These are phyloP conservation scores for Massarina eburnea DNA, from an alignment of 2,329 filamentous ascomycete species.

Conservation along the genomic window DNA sequence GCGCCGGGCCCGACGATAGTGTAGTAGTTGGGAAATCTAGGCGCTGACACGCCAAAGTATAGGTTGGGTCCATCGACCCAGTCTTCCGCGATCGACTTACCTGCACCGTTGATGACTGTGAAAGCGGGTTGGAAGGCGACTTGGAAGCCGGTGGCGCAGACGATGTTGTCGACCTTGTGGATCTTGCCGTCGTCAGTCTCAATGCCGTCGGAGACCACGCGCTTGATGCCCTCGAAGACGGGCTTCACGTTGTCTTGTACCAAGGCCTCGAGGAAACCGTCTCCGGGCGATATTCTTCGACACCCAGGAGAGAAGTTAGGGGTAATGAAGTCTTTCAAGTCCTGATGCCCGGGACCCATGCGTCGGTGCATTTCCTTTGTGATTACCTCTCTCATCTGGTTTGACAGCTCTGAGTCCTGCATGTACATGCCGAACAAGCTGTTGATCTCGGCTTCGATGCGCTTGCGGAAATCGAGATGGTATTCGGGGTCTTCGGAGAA, in stretches of 20 bases:
- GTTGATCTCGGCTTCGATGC: slow-evolving; percentile 54
- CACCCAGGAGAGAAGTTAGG: slow-evolving; percentile 52
- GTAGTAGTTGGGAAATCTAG: slow-evolving; percentile 50
- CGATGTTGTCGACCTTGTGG: slow-evolving; percentile 35
- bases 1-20: slow-evolving; percentile 47
- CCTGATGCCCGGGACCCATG: slow-evolving; percentile 43
- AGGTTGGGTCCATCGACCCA: slow-evolving; percentile 45
- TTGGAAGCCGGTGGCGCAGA: slow-evolving; percentile 38
- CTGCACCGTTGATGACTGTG: slow-evolving; percentile 42
- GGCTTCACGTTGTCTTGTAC: slow-evolving; percentile 32
- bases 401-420: slow-evolving; percentile 49
- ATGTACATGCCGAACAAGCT: slow-evolving; percentile 56
- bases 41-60: slow-evolving; percentile 47
- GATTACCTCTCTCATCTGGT: slow-evolving; percentile 45
- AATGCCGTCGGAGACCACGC: slow-evolving; percentile 41
- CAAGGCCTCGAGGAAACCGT: slow-evolving; percentile 36
- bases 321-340: slow-evolving; percentile 49
- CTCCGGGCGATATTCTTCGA: slow-evolving; percentile 34
- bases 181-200: slow-evolving; percentile 30
- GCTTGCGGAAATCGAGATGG: slow-evolving; percentile 53
- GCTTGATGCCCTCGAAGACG: slow-evolving; percentile 30
- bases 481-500: slow-evolving; percentile 61
- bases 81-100: slow-evolving; percentile 41
- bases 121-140: slow-evolving; percentile 48
- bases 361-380: slow-evolving; percentile 46